These are phyloP conservation scores for Trichoderma sp. DNA, from an alignment of 2,329 filamentous ascomycete genomes.

Conservation along the genomic window DNA sequence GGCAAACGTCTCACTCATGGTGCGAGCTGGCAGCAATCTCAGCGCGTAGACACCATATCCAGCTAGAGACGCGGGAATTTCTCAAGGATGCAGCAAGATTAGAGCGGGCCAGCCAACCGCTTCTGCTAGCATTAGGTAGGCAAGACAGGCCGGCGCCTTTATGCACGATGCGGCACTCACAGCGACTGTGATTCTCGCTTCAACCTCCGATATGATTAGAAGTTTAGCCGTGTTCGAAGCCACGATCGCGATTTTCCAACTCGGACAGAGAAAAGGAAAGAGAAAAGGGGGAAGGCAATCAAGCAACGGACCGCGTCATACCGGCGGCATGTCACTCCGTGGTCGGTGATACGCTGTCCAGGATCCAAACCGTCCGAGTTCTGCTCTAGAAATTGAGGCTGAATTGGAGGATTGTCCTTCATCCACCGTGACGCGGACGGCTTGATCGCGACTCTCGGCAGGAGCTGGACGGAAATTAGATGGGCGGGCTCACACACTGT, in stretches of 20 bases:
- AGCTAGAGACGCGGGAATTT: conserved; percentile 1
- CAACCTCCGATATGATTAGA: conserved; percentile 10
- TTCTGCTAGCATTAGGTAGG: not conserved
- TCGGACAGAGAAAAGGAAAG: not conserved
- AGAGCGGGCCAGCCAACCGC: not conserved
- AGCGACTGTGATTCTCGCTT: conserved; percentile 1
- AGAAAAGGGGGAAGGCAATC: not conserved
- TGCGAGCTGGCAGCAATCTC: not conserved
- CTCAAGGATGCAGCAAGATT: not conserved
- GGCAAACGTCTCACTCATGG: conserved; percentile 4
- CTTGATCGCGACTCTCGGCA: conserved; percentile 18
- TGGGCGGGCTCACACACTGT: not conserved
- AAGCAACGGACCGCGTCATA: not conserved
- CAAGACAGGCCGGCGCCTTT: conserved; percentile 15
- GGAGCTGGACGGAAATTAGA: conserved; percentile 24
- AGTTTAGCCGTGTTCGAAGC: not conserved
- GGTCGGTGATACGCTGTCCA: conserved; percentile 2
- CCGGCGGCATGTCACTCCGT: not conserved
- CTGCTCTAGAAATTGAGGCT: conserved; percentile 22
- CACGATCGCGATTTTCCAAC: conserved; percentile 1
- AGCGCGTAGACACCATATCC: not conserved
- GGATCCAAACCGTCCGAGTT: conserved; percentile 8
- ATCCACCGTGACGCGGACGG: conserved; percentile 13
- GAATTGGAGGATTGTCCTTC: conserved; percentile 25
- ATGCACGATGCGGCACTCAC: conserved; percentile 21